A percentile compares a stretch with the other conserved stretches of the same genome.
phyloP scores from a whole-genome alignment of 495 filamentous ascomycete species.

The Trichoderma parareesei region DNA sequence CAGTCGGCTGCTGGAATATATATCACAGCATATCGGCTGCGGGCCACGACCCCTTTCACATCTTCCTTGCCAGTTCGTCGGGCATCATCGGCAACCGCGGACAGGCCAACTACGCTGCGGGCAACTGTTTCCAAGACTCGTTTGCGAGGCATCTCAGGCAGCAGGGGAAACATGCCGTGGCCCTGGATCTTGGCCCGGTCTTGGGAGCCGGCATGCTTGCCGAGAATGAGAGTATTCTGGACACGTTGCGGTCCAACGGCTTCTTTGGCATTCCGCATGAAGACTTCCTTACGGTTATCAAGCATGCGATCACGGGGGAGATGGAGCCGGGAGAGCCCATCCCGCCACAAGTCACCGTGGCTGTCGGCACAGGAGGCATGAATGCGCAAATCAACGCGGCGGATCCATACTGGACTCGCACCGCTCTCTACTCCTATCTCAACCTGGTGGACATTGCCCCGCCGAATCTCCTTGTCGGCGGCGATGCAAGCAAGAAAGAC shows the following conservation, averaged over 20 bases:
- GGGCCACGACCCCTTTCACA: conserved; percentile 1
- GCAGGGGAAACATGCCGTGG: conserved; percentile 27
- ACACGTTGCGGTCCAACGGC: conserved; percentile 20
- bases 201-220: conserved; percentile 23
- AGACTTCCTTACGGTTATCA: conserved; percentile 22
- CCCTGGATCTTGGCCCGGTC: conserved; percentile 39
- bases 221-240: conserved; percentile 17
- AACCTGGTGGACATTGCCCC: conserved; percentile 22
- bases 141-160: conserved; percentile 27
- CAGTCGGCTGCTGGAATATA: conserved; percentile 32
- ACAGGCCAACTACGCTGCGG: conserved; percentile 50
- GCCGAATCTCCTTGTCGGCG: background rate
- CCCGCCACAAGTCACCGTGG: conserved; percentile 24
- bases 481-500: background rate
- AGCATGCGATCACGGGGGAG: conserved; percentile 16
- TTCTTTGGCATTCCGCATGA: conserved; percentile 21
- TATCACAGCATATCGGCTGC: conserved; percentile 29
- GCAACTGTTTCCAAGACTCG: conserved; percentile 43
- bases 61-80: conserved; percentile 29
- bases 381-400: conserved; percentile 23
- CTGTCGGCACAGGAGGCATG: conserved; percentile 22
- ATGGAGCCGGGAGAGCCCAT: conserved; percentile 9
- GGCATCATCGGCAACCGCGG: conserved; percentile 37
- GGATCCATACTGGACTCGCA: conserved; percentile 28
- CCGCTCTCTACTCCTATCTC: conserved; percentile 25